Evolutionary conservation across 352 stramenopile genomes (phyloP).

Genomic region (Phytophthora cactorum): DNA sequence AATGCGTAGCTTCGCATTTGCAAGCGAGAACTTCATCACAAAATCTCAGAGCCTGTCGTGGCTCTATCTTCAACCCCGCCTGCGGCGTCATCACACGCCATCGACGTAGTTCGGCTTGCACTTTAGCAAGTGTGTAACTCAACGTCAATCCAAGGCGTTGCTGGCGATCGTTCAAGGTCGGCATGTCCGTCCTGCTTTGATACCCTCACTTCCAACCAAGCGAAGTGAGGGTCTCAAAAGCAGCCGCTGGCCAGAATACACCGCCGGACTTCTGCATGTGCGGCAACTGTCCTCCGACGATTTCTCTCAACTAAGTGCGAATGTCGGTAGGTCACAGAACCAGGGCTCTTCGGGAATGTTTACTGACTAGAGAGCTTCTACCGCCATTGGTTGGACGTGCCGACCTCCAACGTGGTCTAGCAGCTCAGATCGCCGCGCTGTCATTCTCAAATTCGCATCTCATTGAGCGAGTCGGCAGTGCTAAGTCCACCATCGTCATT

Average conservation of each 20-base stretch:
- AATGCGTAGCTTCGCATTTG: no score
- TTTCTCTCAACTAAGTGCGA: constrained; percentile 1
- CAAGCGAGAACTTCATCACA: no score
- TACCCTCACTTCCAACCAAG: not conserved
- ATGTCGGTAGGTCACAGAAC: constrained; percentile 31
- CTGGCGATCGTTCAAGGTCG: constrained; percentile 17
- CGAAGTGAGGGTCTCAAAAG: no score
- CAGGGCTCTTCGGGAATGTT: constrained; percentile 19
- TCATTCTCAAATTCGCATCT: constrained; percentile 41
- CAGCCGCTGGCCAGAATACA: no score
- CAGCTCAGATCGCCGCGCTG: constrained; percentile 15
- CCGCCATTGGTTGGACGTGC: constrained; percentile 31
- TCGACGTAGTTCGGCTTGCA: constrained; percentile 6
- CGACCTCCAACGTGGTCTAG: constrained; percentile 24
- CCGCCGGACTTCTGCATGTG: constrained; percentile 2
- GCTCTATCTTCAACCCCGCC: constrained; percentile 5
- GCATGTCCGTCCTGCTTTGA: constrained; percentile 16
- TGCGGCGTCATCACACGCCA: constrained; percentile 11
- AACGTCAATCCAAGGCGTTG: constrained; percentile 12
- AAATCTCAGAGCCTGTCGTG: no score
- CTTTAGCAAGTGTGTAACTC: constrained; percentile 11
- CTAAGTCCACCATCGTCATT: not conserved
- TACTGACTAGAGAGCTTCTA: constrained; percentile 32
- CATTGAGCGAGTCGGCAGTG: constrained; percentile 16
- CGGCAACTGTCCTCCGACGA: not conserved